Evolutionary conservation across 495 filamentous ascomycete genomes (phyloP).

Genomic region (Podospora pseudopauciseta): DNA sequence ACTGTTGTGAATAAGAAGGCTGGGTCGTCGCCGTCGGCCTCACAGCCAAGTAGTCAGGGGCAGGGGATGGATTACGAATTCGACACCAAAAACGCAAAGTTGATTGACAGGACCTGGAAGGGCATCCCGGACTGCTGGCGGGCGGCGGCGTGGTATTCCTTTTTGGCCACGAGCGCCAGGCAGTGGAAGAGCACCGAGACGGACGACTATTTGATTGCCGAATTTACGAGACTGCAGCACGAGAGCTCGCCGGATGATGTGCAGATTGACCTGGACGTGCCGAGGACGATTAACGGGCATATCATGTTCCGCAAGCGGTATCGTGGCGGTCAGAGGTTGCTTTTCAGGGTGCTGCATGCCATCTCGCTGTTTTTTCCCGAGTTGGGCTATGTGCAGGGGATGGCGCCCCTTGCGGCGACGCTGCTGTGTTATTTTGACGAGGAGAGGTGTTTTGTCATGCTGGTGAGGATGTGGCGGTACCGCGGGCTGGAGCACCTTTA

Average conservation of each 20-base stretch:
- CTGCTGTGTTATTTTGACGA: conserved; percentile 96
- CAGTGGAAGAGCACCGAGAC: conserved; percentile 54
- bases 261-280: conserved; percentile 97
- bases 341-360: conserved; percentile 90
- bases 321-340: conserved; percentile 80
- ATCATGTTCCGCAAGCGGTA: conserved; percentile 97
- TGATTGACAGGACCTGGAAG: conserved; percentile 94
- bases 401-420: conserved; percentile 91
- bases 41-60: conserved; percentile 42
- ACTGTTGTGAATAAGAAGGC: conserved; percentile 51
- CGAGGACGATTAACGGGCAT: conserved; percentile 89
- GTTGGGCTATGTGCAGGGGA: conserved; percentile 95
- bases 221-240: conserved; percentile 65
- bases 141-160: conserved; percentile 89
- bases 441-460: conserved; percentile 89
- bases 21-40: background rate
- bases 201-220: conserved; percentile 67
- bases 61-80: conserved; percentile 90
- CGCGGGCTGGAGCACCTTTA: conserved; percentile 85
- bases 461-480: conserved; percentile 85
- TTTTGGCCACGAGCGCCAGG: conserved; percentile 79
- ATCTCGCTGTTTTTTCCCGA: conserved; percentile 86
- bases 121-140: conserved; percentile 97
- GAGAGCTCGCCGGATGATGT: conserved; percentile 82
- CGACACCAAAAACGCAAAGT: conserved; percentile 74